Evolutionary conservation across 2,329 filamentous ascomycete genomes (phyloP), one percentile per base, ranked within the genome.

Genomic region (Fusarium chuoi): DNA sequence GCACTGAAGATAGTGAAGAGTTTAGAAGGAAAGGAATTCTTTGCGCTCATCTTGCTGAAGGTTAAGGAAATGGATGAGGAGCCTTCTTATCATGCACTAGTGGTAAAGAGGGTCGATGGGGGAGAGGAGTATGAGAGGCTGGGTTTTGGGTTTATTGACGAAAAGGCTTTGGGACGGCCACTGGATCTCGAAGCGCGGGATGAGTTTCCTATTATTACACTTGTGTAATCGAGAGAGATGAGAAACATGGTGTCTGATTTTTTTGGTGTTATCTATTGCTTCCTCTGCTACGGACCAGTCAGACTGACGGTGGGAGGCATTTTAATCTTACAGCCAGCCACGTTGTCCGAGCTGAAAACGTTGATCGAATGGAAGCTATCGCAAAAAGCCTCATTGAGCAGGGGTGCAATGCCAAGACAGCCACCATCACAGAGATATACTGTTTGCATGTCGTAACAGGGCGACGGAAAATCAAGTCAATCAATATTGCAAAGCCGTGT

Each of bases 31-130:
- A 33, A 36, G 0, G 64, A 69, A 5, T 8, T 69, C 3, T 69
- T 63, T 38, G 57, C 33, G 24, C 30, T 69, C 1, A n/a, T 69
- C 0, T 12, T 69, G 4, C 4, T 68, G 6, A 64, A 22, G 24
- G 24, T 12, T 7, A 6, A 6, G 3, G 20, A 11, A 7, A 8
- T 0, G 0, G 14, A 28, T 7, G 44, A 6, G 5, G 20, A 26
- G 4, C 3, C 14, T 4, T 65, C 14, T 4, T 65, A 63, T 4
- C 10, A 45, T 7, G 28, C n/a, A 0, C 6, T 69, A 6, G 2
- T 69, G 5, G 33, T 69, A 1, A 18, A 24, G 15, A 57, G 15
- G 1, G 24, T 57, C 0, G 30, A 35, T 8, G 51, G 38, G 0
- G 41, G 35, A 15, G 44, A 35, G 13, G 66, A 63, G 9, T 63